Evolutionary conservation across 495 filamentous ascomycete species (phyloP), one percentile per base, ranked within the genome.

Genomic region (Neurospora sp.): DNA sequence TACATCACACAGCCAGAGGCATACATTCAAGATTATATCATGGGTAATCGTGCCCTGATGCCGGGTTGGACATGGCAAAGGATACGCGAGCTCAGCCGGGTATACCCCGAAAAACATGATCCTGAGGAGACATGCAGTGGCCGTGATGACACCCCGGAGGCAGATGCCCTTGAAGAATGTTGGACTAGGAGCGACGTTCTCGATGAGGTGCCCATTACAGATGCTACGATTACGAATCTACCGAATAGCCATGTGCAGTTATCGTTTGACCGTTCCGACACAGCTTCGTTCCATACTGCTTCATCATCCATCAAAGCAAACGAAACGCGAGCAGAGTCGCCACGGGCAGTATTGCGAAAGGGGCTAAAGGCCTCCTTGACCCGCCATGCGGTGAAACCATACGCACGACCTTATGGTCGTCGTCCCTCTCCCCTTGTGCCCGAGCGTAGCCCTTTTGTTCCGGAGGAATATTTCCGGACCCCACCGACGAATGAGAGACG

Each of bases 1-100:
- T 92, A 87, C 78, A 84, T 92, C 69, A 92, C 90, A 8, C 86
- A 90, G 41, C 86, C 86, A 9, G 87, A 88, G 71, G 88, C 89
- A 9, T 92, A 92, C 76, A 78, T 91, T 3, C 90, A 92, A 72
- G 79, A 84, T 69, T 77, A 82, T 40, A 79, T 90, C 3, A 87
- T 91, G 69, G 80, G 82, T 35, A 75, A 81, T 53, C 78, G 82
- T 42, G 77, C 81, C 7, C 81, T 83, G 44, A 80, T 84, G 45
- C 77, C 81, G 10, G 82, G 79, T 9, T 91, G 89, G 90, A 88
- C 84, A 7, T 90, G 88, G 88, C 87, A 87, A 70, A 85, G 84
- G 45, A 78, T 91, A 8, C 83, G 87, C 20, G 84, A 88, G 76
- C 80, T 91, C 4, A 87, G 86, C 68, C 83, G 89, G 16, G 83